A percentile compares a stretch with the other conserved stretches of the same genome.
Conservation (phyloP, 2,329 filamentous ascomycete species). For the Penicillium aurantiogriseum region DNA sequence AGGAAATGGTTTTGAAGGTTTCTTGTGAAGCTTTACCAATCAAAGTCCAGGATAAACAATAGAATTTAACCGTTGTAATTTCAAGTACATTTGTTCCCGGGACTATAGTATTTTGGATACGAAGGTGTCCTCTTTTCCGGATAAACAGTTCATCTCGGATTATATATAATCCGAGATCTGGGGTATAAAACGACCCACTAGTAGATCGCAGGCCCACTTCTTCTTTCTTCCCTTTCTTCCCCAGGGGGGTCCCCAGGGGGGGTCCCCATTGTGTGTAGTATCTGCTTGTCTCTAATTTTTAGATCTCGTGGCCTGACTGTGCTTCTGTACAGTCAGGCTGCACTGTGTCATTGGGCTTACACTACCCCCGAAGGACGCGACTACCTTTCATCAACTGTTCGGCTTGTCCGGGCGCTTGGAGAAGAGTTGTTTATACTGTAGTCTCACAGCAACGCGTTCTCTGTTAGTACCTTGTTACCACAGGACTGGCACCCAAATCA, state of each 20-base stretch:
- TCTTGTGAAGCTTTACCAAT: too few relatives aligned
- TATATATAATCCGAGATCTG: neutral
- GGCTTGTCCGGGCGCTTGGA: neutral
- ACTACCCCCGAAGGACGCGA: neutral
- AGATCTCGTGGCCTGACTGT: neutral
- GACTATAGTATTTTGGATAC: too few relatives aligned
- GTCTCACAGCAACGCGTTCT: neutral
- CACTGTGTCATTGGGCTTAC: neutral
- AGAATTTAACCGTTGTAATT: too few relatives aligned
- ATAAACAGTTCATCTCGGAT: neutral
- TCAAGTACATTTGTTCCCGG: too few relatives aligned
- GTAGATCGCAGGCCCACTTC: neutral
- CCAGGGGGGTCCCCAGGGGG: too few relatives aligned
- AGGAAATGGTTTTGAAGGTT: too few relatives aligned
- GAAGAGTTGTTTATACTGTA: neutral
- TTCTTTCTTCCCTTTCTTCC: neutral
- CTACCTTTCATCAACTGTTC: neutral
- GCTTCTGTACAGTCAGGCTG: neutral
- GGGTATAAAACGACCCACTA: neutral
- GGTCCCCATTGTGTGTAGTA: neutral
- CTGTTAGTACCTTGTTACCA: neutral
- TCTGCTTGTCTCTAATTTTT: neutral
- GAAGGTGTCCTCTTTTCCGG: too few relatives aligned
- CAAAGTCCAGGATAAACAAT: too few relatives aligned
- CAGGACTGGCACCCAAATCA: neutral